Evolutionary conservation across 176 grass and related monocot genomes (phyloP).

Genomic region (Dendrocalamus sinicus): DNA sequence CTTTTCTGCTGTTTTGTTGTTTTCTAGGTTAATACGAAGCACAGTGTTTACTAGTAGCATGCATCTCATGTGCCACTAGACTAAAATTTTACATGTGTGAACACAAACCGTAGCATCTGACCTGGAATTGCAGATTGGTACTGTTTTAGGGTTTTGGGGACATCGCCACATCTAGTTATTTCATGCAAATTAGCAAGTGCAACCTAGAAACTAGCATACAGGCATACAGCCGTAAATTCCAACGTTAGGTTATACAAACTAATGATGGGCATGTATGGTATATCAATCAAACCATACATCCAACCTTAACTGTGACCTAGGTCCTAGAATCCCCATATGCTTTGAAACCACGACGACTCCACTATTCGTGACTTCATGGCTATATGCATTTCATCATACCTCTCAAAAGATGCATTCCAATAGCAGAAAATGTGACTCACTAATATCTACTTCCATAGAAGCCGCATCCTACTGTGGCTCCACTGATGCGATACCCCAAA

Average conservation of each 20-base stretch:
- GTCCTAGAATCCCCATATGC: background rate
- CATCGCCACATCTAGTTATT: background rate
- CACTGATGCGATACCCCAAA: background rate
- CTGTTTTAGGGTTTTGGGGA: background rate
- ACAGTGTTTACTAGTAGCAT: background rate
- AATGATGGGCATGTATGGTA: background rate
- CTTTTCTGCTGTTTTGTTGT: background rate
- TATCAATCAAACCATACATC: background rate
- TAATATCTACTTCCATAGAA: background rate
- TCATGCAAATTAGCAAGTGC: background rate
- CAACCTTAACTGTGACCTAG: background rate
- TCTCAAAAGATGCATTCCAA: background rate
- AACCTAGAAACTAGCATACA: background rate
- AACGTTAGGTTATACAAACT: background rate
- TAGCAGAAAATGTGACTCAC: background rate
- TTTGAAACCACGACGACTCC: background rate
- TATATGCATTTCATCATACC: background rate
- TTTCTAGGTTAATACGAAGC: slow-evolving; percentile 2
- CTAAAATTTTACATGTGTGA: background rate
- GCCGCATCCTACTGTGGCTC: background rate
- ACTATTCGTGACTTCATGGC: background rate
- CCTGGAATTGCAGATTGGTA: background rate
- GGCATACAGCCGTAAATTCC: background rate
- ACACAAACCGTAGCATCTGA: background rate
- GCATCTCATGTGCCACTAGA: background rate